Base-by-base conservation (phyloP, 805 yeast genomes). In the Hanseniaspora opuntiae region DNA sequence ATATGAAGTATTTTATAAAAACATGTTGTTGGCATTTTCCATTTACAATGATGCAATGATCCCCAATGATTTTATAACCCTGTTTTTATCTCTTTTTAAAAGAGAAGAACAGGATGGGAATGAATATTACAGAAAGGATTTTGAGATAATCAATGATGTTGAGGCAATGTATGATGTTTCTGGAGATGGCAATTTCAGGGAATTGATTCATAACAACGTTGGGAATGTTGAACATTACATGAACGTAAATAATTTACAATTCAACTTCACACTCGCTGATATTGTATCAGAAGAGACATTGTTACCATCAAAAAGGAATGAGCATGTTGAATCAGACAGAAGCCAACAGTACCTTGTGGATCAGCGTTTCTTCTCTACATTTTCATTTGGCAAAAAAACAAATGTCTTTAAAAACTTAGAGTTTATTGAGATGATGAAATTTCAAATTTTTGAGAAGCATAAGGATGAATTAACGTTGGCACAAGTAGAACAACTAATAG, bases 1-100 rank as follows among this genome's bases (percentile, higher is more conserved):
- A 24, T 53, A 53, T 47, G 56, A 53, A 14, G 3, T 53, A 14
- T 47, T 53, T 24, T 53, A 19, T 32, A 53, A 53, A 17, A 35
- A 42, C 12, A 30, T 47, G 20, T 20, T 47, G 3, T 20, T 53
- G 7, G 11, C 24, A n/a, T 4, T 39, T 4, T 42, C 56, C 6
- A 12, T 38, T 16, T n/a, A 53, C 14, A 39, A 48, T 38, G 56
- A 53, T 30, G 45, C 52, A 17, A 33, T 38, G 45, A 37, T 47
- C 8, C 52, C 56, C 6, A 41, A 42, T 28, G 56, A 53, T 32
- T n/a, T 33, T 3, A 44, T 53, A 22, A 40, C 44, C 10, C 30
- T 53, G 17, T 53, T 53, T 19, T 24, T 53, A 11, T 36, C 44
- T 11, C 12, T 44, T 12, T 36, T 53, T 9, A 53, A 53, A 9